These are phyloP conservation scores for Pleurotus djamor DNA, from an alignment of 768 basidiomycete genomes.

Conservation along the genomic window DNA sequence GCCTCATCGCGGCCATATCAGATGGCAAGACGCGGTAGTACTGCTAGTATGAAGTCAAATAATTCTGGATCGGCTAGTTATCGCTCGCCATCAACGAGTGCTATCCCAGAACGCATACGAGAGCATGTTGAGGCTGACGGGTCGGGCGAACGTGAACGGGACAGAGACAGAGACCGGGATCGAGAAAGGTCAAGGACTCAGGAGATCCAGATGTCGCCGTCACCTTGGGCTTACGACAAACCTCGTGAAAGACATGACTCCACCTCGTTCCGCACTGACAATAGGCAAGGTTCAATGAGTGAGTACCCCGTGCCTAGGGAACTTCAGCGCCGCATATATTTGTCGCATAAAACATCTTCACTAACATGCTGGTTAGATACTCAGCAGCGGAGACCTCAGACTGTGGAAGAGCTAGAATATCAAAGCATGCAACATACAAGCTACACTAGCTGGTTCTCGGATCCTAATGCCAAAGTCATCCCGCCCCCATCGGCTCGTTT, in stretches of 20 bases:
- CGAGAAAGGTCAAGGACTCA: not conserved
- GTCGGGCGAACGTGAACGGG: conserved; percentile 6
- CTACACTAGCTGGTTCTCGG: conserved; percentile 1
- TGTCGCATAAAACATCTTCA: not conserved
- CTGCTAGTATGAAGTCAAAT: conserved; percentile 43
- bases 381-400: conserved; percentile 3
- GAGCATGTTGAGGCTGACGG: conserved; percentile 17
- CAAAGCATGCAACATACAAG: conserved; percentile 3
- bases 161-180: conserved; percentile 3
- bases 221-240: conserved; percentile 8
- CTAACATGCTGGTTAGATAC: not conserved
- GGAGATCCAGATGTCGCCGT: not conserved
- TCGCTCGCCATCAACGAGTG: conserved; percentile 37
- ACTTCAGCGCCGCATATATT: not conserved
- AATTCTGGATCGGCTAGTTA: conserved; percentile 32
- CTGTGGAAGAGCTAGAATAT: conserved; percentile 1
- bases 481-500: conserved; percentile 3
- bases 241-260: conserved; percentile 15
- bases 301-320: not conserved
- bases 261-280: conserved; percentile 10
- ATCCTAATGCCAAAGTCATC: not conserved
- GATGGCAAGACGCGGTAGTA: conserved; percentile 45
- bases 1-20: conserved; percentile 36
- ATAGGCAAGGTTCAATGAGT: conserved; percentile 16
- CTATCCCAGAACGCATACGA: conserved; percentile 31